These are phyloP conservation scores for Scutellaria baicalensis DNA, from an alignment of 257 asterid genomes.

Conservation along the genomic window DNA sequence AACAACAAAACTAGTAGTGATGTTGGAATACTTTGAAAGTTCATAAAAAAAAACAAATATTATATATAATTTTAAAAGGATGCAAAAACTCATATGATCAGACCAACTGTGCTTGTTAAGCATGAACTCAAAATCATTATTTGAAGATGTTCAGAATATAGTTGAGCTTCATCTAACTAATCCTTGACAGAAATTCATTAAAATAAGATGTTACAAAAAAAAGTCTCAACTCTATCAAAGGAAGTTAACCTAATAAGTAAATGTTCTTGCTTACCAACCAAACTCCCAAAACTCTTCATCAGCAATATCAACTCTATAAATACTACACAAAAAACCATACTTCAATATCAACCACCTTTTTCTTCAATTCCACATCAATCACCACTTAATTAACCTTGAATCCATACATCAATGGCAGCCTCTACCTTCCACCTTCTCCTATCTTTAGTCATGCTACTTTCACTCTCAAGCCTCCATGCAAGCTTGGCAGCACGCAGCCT, in stretches of 20 bases:
- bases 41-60: too few species aligned
- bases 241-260: conserved; percentile 21
- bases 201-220: background rate
- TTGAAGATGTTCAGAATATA: background rate
- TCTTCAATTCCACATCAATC: background rate
- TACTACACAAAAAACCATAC: background rate
- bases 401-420: conserved; percentile 25
- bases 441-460: conserved; percentile 5
- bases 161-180: conserved; percentile 9
- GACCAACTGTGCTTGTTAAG: too few species aligned
- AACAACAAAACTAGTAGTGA: too few species aligned
- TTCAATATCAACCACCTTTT: background rate
- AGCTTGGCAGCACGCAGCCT: conserved; percentile 21
- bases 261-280: conserved; percentile 5
- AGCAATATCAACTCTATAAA: conserved; percentile 17
- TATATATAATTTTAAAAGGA: too few species aligned
- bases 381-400: background rate
- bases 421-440: background rate
- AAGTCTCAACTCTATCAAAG: background rate
- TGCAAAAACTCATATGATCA: too few species aligned
- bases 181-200: background rate
- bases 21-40: too few species aligned
- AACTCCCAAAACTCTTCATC: background rate
- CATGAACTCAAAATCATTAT: too few species aligned
- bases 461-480: conserved; percentile 13